Percentiles rank a stretch among this genome's conserved stretches.
Evolutionary conservation across 345 rosid genomes (phyloP).

Genomic region (Acer yangbiense): DNA sequence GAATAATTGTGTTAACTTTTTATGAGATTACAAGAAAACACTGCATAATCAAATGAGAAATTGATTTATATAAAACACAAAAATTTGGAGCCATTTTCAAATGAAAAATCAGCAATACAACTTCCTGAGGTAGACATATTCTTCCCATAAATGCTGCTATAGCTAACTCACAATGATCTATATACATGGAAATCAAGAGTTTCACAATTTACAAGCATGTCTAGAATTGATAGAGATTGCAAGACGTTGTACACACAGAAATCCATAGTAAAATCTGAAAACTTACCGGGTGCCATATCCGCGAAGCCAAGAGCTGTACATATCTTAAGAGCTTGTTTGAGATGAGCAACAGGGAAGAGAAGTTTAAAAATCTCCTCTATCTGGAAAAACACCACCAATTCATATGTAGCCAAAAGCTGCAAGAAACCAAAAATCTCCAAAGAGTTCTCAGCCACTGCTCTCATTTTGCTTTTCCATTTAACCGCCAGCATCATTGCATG

Average conservation of each 20-base stretch:
- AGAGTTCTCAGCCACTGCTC: constrained; percentile 17
- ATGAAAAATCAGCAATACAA: background rate
- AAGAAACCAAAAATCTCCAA: constrained; percentile 39
- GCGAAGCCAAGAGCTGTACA: constrained; percentile 36
- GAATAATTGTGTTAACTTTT: too few relatives aligned
- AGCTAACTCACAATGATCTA: too few relatives aligned
- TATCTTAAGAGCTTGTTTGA: constrained; percentile 31
- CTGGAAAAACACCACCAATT: constrained; percentile 31
- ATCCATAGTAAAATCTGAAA: background rate
- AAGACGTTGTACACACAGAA: background rate
- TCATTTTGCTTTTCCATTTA: constrained; percentile 41
- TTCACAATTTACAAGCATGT: background rate
- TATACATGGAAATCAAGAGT: too few relatives aligned
- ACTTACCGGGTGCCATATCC: constrained; percentile 36
- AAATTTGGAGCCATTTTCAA: background rate
- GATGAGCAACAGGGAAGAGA: constrained; percentile 27
- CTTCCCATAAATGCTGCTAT: too few relatives aligned
- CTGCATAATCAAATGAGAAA: background rate
- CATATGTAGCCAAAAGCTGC: constrained; percentile 42
- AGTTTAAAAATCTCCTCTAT: constrained; percentile 35
- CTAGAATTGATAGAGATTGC: background rate
- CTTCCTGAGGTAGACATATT: background rate
- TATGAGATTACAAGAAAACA: background rate
- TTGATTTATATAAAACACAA: too few relatives aligned
- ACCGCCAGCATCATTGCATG: constrained; percentile 32